Percentiles rank a stretch among this genome's conserved stretches.
Conservation (phyloP, 2,329 filamentous ascomycete species). For the Phoma herbarum region DNA sequence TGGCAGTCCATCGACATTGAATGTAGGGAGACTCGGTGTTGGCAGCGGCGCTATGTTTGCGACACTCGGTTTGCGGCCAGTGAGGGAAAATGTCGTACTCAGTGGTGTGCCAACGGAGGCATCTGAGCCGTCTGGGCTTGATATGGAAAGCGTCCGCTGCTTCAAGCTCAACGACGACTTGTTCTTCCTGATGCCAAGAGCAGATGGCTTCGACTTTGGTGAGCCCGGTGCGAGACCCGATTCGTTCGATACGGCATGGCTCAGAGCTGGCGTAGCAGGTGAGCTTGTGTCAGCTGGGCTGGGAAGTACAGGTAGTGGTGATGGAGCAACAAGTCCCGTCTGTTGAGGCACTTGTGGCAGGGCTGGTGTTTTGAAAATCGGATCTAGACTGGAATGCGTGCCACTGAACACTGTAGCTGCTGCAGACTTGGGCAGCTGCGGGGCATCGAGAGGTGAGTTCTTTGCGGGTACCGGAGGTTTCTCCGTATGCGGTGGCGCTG, state of each 20-base stretch:
- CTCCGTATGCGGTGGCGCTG: slow-evolving; percentile 47
- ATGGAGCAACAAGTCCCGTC: slow-evolving; percentile 40
- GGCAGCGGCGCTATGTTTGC: slow-evolving; percentile 71
- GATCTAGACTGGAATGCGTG: slow-evolving; percentile 38
- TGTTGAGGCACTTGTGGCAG: slow-evolving; percentile 42
- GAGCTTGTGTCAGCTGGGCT: slow-evolving; percentile 54
- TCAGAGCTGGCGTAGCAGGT: slow-evolving; percentile 48
- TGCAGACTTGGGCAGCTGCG: slow-evolving; percentile 49
- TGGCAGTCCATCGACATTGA: slow-evolving; percentile 65
- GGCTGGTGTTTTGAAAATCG: slow-evolving; percentile 45
- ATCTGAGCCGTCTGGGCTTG: slow-evolving; percentile 68
- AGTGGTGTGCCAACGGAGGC: slow-evolving; percentile 78
- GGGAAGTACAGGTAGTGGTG: slow-evolving; percentile 48
- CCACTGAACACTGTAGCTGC: slow-evolving; percentile 40
- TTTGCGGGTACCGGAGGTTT: slow-evolving; percentile 45
- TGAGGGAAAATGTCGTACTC: slow-evolving; percentile 70
- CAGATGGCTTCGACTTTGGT: slow-evolving; percentile 45
- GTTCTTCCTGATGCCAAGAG: slow-evolving; percentile 56
- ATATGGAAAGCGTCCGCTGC: slow-evolving; percentile 75
- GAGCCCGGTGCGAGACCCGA: slow-evolving; percentile 50
- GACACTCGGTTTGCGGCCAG: slow-evolving; percentile 58
- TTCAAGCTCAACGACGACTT: slow-evolving; percentile 71
- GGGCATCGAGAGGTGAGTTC: slow-evolving; percentile 44
- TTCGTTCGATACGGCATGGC: slow-evolving; percentile 56
- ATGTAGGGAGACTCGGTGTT: slow-evolving; percentile 71